These are phyloP conservation scores for Malassezia furfur DNA, from an alignment of 1,284 basidiomycete genomes.

Conservation along the genomic window DNA sequence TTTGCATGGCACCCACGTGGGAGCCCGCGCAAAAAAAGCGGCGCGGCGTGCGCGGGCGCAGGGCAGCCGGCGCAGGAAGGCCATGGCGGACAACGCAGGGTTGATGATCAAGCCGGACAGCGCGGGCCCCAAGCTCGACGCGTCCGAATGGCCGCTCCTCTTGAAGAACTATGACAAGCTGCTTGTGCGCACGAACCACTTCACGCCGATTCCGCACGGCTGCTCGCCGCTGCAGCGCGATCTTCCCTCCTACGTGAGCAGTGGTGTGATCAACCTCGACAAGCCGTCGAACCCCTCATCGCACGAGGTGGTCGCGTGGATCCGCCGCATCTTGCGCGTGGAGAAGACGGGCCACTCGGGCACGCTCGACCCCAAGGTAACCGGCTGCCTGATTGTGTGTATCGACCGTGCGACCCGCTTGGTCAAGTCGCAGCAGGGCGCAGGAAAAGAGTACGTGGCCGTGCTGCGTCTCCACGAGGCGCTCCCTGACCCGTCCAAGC, in stretches of 20 bases:
- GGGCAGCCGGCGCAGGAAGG: neutral
- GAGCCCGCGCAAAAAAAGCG: slow-evolving; percentile 9
- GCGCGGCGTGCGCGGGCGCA: slow-evolving; percentile 7
- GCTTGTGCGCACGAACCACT: slow-evolving; percentile 87
- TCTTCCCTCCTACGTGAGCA: slow-evolving; percentile 81
- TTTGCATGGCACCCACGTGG: neutral
- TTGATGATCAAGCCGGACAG: slow-evolving; percentile 51
- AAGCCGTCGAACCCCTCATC: slow-evolving; percentile 99
- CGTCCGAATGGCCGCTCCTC: slow-evolving; percentile 92
- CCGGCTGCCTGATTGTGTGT: slow-evolving; percentile 95
- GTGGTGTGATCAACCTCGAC: slow-evolving; percentile 97
- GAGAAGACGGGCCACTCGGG: slow-evolving; percentile 98
- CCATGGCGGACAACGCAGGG: slow-evolving; percentile 31
- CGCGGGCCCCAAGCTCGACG: slow-evolving; percentile 56
- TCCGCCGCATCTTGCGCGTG: slow-evolving; percentile 84
- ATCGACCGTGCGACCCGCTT: slow-evolving; percentile 98
- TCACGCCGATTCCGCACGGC: slow-evolving; percentile 91
- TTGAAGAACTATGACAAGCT: slow-evolving; percentile 81
- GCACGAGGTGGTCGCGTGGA: slow-evolving; percentile 99
- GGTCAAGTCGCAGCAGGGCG: slow-evolving; percentile 97
- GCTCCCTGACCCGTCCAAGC: slow-evolving; percentile 69
- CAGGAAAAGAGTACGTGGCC: slow-evolving; percentile 98
- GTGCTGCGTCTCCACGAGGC: slow-evolving; percentile 82
- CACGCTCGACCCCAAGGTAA: slow-evolving; percentile 97
- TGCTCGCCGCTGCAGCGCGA: slow-evolving; percentile 87